Base-by-base conservation (phyloP, 371 early-diverging fungal species). In the Mortierella sp. region DNA sequence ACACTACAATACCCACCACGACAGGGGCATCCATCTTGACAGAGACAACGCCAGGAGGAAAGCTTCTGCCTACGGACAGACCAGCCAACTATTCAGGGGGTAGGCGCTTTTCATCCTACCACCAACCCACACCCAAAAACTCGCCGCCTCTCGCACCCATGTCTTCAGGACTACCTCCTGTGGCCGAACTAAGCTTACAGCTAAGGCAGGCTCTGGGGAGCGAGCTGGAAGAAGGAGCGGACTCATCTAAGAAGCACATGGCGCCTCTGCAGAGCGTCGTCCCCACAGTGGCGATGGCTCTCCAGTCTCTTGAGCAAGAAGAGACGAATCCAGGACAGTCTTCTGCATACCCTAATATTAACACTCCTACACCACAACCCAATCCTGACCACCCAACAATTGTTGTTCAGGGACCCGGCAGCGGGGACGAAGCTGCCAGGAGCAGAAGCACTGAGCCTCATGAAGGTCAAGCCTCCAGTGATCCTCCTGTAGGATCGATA, bases 121-220 rank as follows among this genome's bases (percentile, higher is more conserved):
- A 79, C 46, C 80, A 79, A 60, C 80, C 80, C 52, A 79, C 80
- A 16, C 80, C 80, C 30, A 79, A 79, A 58, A 79, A 79, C 60
- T 79, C 80, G 4, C 80, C 80, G 23, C 80, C 80, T 23, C 70
- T 79, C 7, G 58, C 70, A 51, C 70, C 80, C 3, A 70, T 72
- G 7, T 60, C 74, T 1, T 16, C 60, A 4, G 74, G 74, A 46
- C 21, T 79, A n/a, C 57, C 57, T 1, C 21, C 63, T 3, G 70
- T 72, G 1, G 74, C 60, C 6, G 80, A 72, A 48, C 60, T 73
- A 7, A 48, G 63, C 26, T 19, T 37, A 16, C 79, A 66, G 21
- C 56, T 73, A 5, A 58, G 28, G 50, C 45, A 44, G n/a, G 80
- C 80, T 4, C 23, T 73, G 7, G 69, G 74, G 1, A 70, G 73